Base-by-base conservation (phyloP, 2,329 filamentous ascomycete genomes). In the Epichloe uncinata region DNA sequence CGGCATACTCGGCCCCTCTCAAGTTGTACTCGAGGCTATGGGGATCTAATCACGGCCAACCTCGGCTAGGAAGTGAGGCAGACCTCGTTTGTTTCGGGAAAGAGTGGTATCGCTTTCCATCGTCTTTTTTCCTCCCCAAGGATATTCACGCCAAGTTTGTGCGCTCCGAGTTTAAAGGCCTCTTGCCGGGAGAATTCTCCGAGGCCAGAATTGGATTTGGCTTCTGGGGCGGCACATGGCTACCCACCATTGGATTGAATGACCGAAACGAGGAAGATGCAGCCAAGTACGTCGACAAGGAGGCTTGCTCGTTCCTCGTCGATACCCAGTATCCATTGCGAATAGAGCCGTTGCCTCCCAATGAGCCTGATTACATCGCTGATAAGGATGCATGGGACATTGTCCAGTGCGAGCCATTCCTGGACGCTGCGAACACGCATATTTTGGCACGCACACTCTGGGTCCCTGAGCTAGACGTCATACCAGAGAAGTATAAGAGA, bases 91-190 rank as follows among this genome's bases (percentile, higher is more conserved):
- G 93, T 64, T 78, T 95, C 38, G 89, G 87, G 30, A 98, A 97
- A 64, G 93, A 98, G 63, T 98, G 93, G 93, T 96, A 98, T 66
- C 86, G 93, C 36, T 97, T 96, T 63, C 91, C 93, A 1, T 91
- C 86, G 0, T 94, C 90, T 0, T 97, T 89, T 89, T 89, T 93
- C 63, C 73, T 98, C 3, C 91, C 93, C 0, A 73, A 82, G n/a
- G 78, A 80, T 46, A 86, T 93, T 72, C 83, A 79, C 55, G 85
- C 87, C 58, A 95, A 93, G 58, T 98, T 96, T 61, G 73, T 98
- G 58, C 87, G 85, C 56, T 95, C 87, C 58, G 88, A 93, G 56
- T 98, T 98, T 65, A 77, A 78, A 8, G 93, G 93, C 2, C 72
- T 98, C 16, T 71, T 98, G 4, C 93, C 93, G 0, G 93, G 93